Conservation (phyloP, 1,139 yeast species). For the Saccharomycopsis crataegensis region DNA sequence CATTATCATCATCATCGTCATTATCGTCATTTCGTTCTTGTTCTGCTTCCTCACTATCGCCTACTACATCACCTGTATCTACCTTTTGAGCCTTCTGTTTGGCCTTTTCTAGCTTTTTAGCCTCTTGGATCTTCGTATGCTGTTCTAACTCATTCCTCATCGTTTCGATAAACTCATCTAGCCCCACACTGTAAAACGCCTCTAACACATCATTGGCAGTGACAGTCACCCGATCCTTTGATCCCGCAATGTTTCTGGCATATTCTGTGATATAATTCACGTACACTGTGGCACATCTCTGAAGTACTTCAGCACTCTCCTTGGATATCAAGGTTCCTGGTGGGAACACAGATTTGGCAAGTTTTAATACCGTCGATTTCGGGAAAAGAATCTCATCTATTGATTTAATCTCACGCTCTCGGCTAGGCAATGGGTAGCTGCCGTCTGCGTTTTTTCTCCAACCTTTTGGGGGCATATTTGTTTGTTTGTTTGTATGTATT, state of each 20-base stretch:
- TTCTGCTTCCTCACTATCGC: constrained; percentile 11
- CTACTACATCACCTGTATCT: too few relatives aligned
- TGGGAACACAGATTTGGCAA: constrained; percentile 44
- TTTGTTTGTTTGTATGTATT: background rate
- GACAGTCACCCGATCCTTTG: constrained; percentile 50
- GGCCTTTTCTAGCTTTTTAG: constrained; percentile 35
- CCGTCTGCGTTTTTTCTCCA: constrained; percentile 76
- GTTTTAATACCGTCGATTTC: constrained; percentile 47
- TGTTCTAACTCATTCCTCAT: constrained; percentile 42
- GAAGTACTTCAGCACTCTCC: constrained; percentile 60
- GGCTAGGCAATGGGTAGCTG: constrained; percentile 45
- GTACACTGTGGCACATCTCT: constrained; percentile 66
- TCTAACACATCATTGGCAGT: constrained; percentile 56
- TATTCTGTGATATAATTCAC: constrained; percentile 59
- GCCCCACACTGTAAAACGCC: constrained; percentile 52
- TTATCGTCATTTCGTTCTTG: constrained; percentile 1
- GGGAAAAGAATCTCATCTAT: constrained; percentile 70
- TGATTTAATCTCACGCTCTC: constrained; percentile 50
- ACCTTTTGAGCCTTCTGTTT: constrained; percentile 17
- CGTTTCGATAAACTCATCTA: constrained; percentile 46
- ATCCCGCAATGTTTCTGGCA: constrained; percentile 50
- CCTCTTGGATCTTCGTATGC: constrained; percentile 36
- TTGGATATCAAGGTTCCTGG: constrained; percentile 44
- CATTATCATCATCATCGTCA: constrained; percentile 10
- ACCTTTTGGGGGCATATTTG: constrained; percentile 69